Conservation (phyloP, 2,329 filamentous ascomycete species). For the Colletotrichum orbiculare region DNA sequence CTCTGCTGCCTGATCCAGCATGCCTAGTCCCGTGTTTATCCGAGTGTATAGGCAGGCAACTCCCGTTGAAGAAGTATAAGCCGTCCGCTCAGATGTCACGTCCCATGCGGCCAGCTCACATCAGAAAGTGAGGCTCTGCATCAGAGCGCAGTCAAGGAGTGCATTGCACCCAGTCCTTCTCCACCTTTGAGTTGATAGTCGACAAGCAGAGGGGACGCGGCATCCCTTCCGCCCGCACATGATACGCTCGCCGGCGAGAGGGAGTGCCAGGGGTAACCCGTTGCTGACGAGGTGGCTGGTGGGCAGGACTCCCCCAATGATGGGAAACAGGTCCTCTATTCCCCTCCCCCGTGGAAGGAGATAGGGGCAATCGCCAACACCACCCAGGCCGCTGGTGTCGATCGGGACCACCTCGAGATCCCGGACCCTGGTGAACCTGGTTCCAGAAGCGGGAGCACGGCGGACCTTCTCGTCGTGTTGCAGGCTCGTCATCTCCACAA, state of each 20-base stretch:
- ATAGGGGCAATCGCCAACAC: conserved; percentile 28
- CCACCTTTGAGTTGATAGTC: conserved; percentile 11
- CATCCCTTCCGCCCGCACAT: conserved; percentile 21
- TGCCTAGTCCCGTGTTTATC: background rate
- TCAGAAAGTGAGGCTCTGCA: conserved; percentile 34
- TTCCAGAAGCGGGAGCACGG: conserved; percentile 1
- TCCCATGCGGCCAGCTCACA: conserved; percentile 8
- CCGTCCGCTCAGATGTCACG: conserved; percentile 6
- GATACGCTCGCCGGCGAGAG: conserved; percentile 20
- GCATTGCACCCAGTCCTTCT: conserved; percentile 7
- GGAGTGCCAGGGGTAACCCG: conserved; percentile 11
- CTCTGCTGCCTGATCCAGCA: background rate
- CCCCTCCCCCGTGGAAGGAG: conserved; percentile 6
- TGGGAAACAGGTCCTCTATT: background rate
- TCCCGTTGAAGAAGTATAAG: conserved; percentile 22
- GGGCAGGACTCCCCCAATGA: conserved; percentile 10
- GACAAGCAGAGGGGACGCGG: background rate
- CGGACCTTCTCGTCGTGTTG: too few relatives aligned
- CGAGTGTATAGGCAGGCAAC: conserved; percentile 4
- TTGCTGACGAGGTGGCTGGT: conserved; percentile 17
- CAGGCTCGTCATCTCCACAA: too few relatives aligned
- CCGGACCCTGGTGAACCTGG: conserved; percentile 24
- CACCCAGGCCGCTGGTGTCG: conserved; percentile 33
- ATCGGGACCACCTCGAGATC: conserved; percentile 31
- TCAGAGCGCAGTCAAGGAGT: conserved; percentile 15